Evolutionary conservation across 306 rosid species (phyloP), one percentile per base, ranked within the genome.

Genomic region (Sphenostylis stenocarpa): DNA sequence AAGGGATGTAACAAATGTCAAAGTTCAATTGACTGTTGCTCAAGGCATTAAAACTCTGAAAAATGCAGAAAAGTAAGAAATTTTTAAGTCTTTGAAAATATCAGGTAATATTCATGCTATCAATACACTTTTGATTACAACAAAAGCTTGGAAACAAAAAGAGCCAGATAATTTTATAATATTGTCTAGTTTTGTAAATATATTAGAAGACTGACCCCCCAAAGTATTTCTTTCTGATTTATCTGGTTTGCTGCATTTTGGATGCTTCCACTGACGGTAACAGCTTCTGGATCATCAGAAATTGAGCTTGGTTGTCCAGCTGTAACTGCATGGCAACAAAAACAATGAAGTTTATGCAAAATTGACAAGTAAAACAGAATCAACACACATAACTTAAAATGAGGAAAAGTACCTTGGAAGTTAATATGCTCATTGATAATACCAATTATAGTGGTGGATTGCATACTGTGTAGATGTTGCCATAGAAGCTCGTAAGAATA

Each of bases 401-500:
- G 60, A 68, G 74, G 56, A 26, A 16, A 55, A 61, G 44, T 79
- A 91, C 94, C 94, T 86, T 81, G 87, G 82, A 91, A 91, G 82
- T 82, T 89, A 64, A 91, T 86, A 51, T 81, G 94, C 76, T 86
- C 94, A 83, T 91, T 89, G 81, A 91, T 86, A 80, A 91, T 80
- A 53, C 94, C 97, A 69, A 91, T 90, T 70, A 89, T 77, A 6
- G 85, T 86, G 74, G 91, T 89, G 75, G 89, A 83, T 48, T 86
- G 89, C 16, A 84, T 69, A 85, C 85, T 85, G 70, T 83, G 92
- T 21, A 91, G 87, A 82, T 86, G 89, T 52, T 87, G 92, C 84
- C 89, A 87, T 66, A 89, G 86, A 76, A 91, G 91, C 82, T 91
- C 94, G 47, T 87, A 85, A 56, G 97, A 89, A 81, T 89, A 89